Conservation (phyloP, 2,329 filamentous ascomycete species). For the Pseudopyricularia javanii region DNA sequence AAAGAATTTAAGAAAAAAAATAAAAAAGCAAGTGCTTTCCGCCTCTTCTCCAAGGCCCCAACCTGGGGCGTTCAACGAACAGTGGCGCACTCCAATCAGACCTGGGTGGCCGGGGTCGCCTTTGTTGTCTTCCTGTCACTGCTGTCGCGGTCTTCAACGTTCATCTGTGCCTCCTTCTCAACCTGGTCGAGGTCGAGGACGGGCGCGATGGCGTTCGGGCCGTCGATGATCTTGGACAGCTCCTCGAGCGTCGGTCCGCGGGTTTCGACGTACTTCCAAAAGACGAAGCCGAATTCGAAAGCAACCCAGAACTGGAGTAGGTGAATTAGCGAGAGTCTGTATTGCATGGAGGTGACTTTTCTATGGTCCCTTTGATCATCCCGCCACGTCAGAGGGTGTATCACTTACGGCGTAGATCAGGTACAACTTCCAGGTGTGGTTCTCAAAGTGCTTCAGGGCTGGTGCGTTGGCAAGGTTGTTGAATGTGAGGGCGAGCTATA, state of each 20-base stretch:
- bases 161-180: conserved; percentile 17
- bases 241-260: conserved; percentile 1
- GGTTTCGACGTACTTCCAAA: conserved; percentile 2
- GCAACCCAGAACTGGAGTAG: conserved; percentile 1
- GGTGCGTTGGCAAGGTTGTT: conserved; percentile 2
- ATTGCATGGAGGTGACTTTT: no score
- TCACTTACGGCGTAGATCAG: not conserved
- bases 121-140: conserved; percentile 15
- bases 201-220: not conserved
- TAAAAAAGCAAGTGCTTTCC: no score
- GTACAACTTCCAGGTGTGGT: not conserved
- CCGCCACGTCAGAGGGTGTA: no score
- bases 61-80: no score
- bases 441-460: conserved; percentile 1
- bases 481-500: not conserved
- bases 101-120: not conserved
- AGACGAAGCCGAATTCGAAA: not conserved
- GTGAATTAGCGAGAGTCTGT: no score
- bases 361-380: no score
- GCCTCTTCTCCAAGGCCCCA: no score
- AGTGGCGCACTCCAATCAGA: not conserved
- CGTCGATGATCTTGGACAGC: conserved; percentile 2
- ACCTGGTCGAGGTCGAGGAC: not conserved
- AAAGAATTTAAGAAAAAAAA: no score
- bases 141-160: conserved; percentile 14